A percentile compares a stretch with the other conserved stretches of the same genome.
These are phyloP conservation scores for Naganishia randhawae DNA, from an alignment of 768 basidiomycete genomes.

Conservation along the genomic window DNA sequence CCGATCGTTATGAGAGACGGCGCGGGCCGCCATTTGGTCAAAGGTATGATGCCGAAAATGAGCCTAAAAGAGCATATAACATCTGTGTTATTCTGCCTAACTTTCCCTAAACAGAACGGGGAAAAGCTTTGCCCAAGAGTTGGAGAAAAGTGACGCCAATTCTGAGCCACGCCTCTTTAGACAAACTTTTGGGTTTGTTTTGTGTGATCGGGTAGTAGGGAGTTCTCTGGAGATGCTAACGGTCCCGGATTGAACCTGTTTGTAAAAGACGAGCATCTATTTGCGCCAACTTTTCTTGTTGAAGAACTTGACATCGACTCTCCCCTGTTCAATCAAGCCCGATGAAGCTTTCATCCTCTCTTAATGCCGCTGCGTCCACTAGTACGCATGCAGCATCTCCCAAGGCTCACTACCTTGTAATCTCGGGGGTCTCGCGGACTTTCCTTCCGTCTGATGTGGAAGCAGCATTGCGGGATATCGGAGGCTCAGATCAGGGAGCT, in stretches of 20 bases:
- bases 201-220: not conserved
- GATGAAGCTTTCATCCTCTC: conserved; percentile 4
- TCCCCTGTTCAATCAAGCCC: not conserved
- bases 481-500: not conserved
- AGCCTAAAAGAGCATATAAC: no score
- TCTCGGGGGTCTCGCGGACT: not conserved
- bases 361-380: not conserved
- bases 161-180: no score
- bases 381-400: not conserved
- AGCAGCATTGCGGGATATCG: conserved; percentile 13
- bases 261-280: not conserved
- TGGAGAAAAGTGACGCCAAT: not conserved
- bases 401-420: not conserved
- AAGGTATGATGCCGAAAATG: no score
- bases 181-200: no score
- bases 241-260: not conserved
- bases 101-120: no score
- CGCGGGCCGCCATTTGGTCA: no score
- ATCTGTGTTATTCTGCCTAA: no score
- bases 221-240: not conserved
- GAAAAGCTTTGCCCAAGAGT: no score
- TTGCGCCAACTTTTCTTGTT: not conserved
- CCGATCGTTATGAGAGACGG: no score
- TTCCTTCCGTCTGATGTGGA: conserved; percentile 11
- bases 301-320: not conserved